These are phyloP conservation scores for Psilocybe mexicana DNA, from an alignment of 1,284 basidiomycete genomes.

Conservation along the genomic window DNA sequence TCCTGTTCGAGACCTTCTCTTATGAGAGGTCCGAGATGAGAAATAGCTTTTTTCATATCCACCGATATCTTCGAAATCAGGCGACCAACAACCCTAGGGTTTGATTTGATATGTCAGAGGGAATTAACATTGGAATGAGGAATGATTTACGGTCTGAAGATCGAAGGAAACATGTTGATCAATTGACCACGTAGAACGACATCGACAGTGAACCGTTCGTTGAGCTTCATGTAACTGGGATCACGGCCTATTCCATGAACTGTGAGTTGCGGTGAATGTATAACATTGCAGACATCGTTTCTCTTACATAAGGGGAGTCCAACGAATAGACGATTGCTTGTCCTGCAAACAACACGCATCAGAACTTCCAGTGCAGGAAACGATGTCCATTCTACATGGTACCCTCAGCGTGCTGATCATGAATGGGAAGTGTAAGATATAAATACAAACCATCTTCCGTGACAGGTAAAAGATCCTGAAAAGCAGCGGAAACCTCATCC, in stretches of 20 bases:
- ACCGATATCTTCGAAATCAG: slow-evolving; percentile 23
- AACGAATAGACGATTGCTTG: slow-evolving; percentile 27
- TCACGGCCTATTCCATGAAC: slow-evolving; percentile 15
- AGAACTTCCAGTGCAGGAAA: slow-evolving; percentile 12
- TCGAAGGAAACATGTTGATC: slow-evolving; percentile 10
- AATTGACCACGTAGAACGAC: slow-evolving; percentile 6
- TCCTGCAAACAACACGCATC: slow-evolving; percentile 17
- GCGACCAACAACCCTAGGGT: slow-evolving; percentile 8
- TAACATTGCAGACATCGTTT: background rate
- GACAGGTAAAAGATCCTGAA: slow-evolving; percentile 14
- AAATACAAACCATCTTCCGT: slow-evolving; percentile 14
- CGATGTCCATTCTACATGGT: slow-evolving; percentile 17
- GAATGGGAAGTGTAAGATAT: no score
- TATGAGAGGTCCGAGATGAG: slow-evolving; percentile 38
- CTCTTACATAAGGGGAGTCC: slow-evolving; percentile 27
- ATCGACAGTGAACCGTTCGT: slow-evolving; percentile 19
- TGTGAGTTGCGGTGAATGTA: background rate
- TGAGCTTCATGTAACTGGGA: slow-evolving; percentile 17
- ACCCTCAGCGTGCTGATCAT: background rate
- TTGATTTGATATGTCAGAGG: background rate
- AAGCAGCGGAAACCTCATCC: slow-evolving; percentile 20
- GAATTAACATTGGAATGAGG: background rate
- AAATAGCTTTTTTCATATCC: slow-evolving; percentile 27
- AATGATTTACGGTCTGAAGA: slow-evolving; percentile 14
- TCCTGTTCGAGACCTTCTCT: slow-evolving; percentile 34